Evolutionary conservation across 331 rosid genomes (phyloP).

Genomic region (Ulmus americana): DNA sequence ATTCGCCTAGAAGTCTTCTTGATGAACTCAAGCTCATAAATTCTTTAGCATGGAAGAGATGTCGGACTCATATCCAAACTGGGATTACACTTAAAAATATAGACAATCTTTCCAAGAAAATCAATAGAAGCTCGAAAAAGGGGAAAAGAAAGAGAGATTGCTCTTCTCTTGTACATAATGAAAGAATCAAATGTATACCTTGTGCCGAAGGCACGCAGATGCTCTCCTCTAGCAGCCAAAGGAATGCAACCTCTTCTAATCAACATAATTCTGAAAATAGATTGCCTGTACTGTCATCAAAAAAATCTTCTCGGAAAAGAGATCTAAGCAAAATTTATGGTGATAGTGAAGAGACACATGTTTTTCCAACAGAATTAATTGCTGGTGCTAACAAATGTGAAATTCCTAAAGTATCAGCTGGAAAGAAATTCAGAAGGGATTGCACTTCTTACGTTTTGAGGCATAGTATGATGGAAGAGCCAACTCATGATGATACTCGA

Average conservation of each 20-base stretch:
- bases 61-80: constrained; percentile 28
- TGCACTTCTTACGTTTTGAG: constrained; percentile 23
- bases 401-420: constrained; percentile 26
- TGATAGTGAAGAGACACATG: constrained; percentile 22
- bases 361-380: constrained; percentile 23
- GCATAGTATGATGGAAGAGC: constrained; percentile 24
- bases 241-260: constrained; percentile 19
- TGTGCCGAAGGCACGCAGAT: constrained; percentile 22
- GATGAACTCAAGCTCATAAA: constrained; percentile 54
- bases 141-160: constrained; percentile 34
- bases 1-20: constrained; percentile 43
- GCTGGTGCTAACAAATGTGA: constrained; percentile 24
- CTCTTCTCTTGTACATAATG: constrained; percentile 23
- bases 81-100: constrained; percentile 21
- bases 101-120: constrained; percentile 23
- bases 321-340: constrained; percentile 14
- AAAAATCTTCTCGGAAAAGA: constrained; percentile 31
- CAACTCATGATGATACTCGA: constrained; percentile 21
- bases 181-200: constrained; percentile 21
- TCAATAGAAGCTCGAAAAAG: constrained; percentile 25
- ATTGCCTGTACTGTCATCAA: constrained; percentile 20
- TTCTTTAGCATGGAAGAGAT: constrained; percentile 51
- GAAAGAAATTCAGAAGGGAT: constrained; percentile 39
- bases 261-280: constrained; percentile 16
- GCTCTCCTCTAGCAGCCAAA: constrained; percentile 23